Conservation (phyloP, 257 asterid species). For the Nicotiana tabacum region DNA sequence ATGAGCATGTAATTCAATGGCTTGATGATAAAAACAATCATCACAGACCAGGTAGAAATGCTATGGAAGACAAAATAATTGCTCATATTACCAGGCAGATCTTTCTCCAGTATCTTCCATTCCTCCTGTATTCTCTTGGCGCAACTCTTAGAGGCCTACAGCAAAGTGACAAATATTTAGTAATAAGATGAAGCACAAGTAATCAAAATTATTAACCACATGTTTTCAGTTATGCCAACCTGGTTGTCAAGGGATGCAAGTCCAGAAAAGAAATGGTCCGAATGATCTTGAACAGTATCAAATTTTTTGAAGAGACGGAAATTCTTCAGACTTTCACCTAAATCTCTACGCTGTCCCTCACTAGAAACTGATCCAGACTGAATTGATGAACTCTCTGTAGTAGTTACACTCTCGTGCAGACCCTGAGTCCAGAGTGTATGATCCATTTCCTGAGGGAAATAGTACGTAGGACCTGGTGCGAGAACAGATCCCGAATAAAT, state of each 20-base stretch:
- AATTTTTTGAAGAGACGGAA: slow-evolving; percentile 17
- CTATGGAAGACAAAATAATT: neutral
- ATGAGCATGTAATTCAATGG: neutral
- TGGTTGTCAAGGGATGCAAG: neutral
- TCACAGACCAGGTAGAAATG: neutral
- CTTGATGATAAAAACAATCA: neutral
- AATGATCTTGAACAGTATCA: slow-evolving; percentile 22
- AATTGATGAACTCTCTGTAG: neutral
- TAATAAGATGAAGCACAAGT: neutral
- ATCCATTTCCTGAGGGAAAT: slow-evolving; percentile 4
- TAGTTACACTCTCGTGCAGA: neutral
- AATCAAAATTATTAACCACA: neutral
- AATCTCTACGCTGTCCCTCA: neutral
- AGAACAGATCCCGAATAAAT: neutral
- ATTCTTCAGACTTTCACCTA: slow-evolving; percentile 10
- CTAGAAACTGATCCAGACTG: neutral
- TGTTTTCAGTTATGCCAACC: neutral
- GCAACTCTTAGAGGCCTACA: slow-evolving; percentile 21
- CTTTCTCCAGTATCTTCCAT: slow-evolving; percentile 32
- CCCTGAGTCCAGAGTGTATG: neutral
- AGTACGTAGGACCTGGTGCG: neutral
- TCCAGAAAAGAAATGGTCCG: slow-evolving; percentile 16
- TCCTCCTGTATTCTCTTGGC: slow-evolving; percentile 24
- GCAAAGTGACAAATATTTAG: neutral
- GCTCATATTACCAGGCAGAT: slow-evolving; percentile 25